These are phyloP conservation scores for Fusarium austroafricanum DNA, from an alignment of 2,329 filamentous ascomycete genomes.

Conservation along the genomic window DNA sequence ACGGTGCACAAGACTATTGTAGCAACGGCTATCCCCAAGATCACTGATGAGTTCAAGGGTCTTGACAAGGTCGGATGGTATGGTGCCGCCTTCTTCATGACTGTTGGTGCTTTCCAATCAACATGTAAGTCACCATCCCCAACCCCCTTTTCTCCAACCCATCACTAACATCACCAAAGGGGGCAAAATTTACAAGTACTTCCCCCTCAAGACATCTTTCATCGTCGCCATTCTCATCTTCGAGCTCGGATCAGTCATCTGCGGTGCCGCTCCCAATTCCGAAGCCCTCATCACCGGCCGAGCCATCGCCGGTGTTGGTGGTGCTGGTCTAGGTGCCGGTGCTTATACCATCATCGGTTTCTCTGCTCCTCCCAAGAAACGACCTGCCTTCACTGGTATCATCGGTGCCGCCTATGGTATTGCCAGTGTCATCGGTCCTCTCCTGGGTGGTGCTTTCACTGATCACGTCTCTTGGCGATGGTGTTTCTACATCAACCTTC, in stretches of 20 bases:
- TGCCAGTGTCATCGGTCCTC: constrained; percentile 52
- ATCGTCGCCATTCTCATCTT: constrained; percentile 63
- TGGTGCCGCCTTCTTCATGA: constrained; percentile 65
- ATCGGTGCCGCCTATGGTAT: constrained; percentile 53
- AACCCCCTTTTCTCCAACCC: neutral
- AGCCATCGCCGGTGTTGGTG: constrained; percentile 60
- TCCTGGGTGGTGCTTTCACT: constrained; percentile 54
- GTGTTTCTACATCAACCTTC: constrained; percentile 57
- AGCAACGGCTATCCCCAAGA: constrained; percentile 67
- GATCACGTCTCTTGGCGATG: constrained; percentile 54
- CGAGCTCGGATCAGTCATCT: constrained; percentile 65
- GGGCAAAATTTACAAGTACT: constrained; percentile 64
- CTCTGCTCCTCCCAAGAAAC: constrained; percentile 50
- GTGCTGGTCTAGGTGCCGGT: constrained; percentile 62
- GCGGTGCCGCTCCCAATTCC: constrained; percentile 59
- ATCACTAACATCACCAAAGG: constrained; percentile 47
- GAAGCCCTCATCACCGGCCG: constrained; percentile 63
- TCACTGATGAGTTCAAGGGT: constrained; percentile 64
- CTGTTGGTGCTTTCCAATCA: constrained; percentile 58
- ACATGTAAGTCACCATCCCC: constrained; percentile 50
- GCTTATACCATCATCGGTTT: constrained; percentile 64
- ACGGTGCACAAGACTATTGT: constrained; percentile 59
- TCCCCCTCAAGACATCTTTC: constrained; percentile 63
- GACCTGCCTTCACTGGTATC: constrained; percentile 54
- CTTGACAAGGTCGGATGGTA: constrained; percentile 70